A percentile compares a stretch with the other conserved stretches of the same genome.
Conservation (phyloP, 371 early-diverging fungal species). For the Haplosporangium sp. region DNA sequence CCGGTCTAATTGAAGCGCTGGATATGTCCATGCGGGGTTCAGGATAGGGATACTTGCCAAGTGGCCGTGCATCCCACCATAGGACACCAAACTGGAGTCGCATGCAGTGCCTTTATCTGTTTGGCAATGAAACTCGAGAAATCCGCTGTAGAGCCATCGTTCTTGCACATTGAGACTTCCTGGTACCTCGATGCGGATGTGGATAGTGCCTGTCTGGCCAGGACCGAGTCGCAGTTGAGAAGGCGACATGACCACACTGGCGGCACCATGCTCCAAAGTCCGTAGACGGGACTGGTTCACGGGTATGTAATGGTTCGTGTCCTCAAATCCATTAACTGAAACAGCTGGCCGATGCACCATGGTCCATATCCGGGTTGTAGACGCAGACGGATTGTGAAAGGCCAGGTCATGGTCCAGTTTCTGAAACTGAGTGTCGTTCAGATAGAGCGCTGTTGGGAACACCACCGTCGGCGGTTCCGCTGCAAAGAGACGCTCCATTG, state of each 20-base stretch:
- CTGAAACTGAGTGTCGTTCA: slow-evolving; percentile 46
- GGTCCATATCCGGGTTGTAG: slow-evolving; percentile 13
- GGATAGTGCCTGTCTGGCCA: slow-evolving; percentile 11
- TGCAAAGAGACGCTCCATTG: slow-evolving; percentile 20
- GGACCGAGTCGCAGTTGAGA: slow-evolving; percentile 11
- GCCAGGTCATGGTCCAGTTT: slow-evolving; percentile 27
- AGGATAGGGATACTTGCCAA: slow-evolving; percentile 29
- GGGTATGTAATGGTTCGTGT: slow-evolving; percentile 7
- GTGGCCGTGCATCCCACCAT: slow-evolving; percentile 45
- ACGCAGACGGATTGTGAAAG: slow-evolving; percentile 18
- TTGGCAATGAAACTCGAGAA: slow-evolving; percentile 22
- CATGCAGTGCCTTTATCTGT: slow-evolving; percentile 6
- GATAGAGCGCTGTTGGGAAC: slow-evolving; percentile 20
- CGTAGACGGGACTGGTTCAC: slow-evolving; percentile 33
- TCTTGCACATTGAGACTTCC: slow-evolving; percentile 14
- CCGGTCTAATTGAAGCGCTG: slow-evolving; percentile 26
- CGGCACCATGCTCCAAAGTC: slow-evolving; percentile 14
- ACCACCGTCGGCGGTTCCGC: slow-evolving; percentile 20
- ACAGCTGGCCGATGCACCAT: slow-evolving; percentile 27
- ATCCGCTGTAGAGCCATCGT: slow-evolving; percentile 44
- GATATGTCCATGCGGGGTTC: slow-evolving; percentile 21
- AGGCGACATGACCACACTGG: slow-evolving; percentile 14
- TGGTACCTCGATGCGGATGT: slow-evolving; percentile 20
- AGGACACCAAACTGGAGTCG: slow-evolving; percentile 32
- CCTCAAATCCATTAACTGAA: slow-evolving; percentile 41